Conservation (phyloP, 1,284 basidiomycete genomes). For the Mrakiaceae sp. region DNA sequence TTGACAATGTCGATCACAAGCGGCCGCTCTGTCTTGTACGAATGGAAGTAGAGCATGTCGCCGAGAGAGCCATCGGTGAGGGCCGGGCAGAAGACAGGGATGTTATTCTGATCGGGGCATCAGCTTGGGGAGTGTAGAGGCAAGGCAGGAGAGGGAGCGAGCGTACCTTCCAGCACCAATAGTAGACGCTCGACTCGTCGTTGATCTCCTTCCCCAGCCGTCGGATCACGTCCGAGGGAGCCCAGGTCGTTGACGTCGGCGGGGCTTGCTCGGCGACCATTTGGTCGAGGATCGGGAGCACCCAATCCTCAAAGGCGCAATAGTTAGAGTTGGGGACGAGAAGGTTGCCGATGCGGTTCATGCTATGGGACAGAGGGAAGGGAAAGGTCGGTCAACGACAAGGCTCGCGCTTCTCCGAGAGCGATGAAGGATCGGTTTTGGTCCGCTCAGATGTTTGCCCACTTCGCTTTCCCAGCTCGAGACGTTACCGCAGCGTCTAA, state of each 20-base stretch:
- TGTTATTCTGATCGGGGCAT: constrained; percentile 61
- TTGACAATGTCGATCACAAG: constrained; percentile 86
- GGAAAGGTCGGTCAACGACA: background rate
- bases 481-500: too few species aligned
- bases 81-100: constrained; percentile 97
- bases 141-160: constrained; percentile 15
- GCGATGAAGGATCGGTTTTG: background rate
- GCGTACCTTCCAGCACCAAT: constrained; percentile 95
- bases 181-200: constrained; percentile 93
- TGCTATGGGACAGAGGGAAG: constrained; percentile 25
- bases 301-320: constrained; percentile 99
- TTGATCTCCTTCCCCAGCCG: constrained; percentile 91
- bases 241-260: constrained; percentile 48
- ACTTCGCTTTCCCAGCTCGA: too few species aligned
- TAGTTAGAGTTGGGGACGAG: constrained; percentile 98
- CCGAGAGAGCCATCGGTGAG: constrained; percentile 95
- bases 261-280: constrained; percentile 80
- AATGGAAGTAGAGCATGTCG: constrained; percentile 99
- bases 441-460: background rate
- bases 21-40: constrained; percentile 64
- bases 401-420: background rate
- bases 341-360: constrained; percentile 98
- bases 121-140: background rate
- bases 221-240: constrained; percentile 84
- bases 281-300: constrained; percentile 80